Percentiles rank a stretch among this genome's conserved stretches.
Conservation (phyloP, 768 basidiomycete genomes). For the Lactifluus hygrophoroides region DNA sequence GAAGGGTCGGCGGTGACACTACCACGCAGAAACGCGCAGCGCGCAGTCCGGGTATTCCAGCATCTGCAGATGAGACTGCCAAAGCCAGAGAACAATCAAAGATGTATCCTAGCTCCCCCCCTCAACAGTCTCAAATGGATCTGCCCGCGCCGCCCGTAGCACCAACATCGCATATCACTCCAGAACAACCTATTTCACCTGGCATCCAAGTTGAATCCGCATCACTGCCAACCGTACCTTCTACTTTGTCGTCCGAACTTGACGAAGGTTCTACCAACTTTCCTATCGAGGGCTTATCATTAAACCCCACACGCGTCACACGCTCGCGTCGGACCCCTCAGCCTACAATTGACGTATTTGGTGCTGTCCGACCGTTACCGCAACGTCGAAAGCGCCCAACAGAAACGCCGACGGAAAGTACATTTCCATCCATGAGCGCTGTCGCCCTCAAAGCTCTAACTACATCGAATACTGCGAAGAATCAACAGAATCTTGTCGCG, state of each 20-base stretch:
- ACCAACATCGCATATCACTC: background rate
- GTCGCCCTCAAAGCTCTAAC: conserved; percentile 64
- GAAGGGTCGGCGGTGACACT: conserved; percentile 4
- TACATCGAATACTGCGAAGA: conserved; percentile 58
- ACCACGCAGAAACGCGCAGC: background rate
- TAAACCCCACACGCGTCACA: background rate
- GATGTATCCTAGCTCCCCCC: background rate
- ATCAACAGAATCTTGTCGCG: conserved; percentile 53
- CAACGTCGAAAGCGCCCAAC: conserved; percentile 2
- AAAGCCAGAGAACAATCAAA: background rate
- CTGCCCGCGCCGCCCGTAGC: background rate
- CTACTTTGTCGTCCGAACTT: background rate
- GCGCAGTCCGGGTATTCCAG: background rate
- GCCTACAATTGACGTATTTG: conserved; percentile 34
- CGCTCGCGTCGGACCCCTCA: conserved; percentile 18
- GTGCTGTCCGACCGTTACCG: conserved; percentile 10
- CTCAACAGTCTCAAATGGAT: background rate
- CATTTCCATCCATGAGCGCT: conserved; percentile 60
- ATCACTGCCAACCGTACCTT: background rate
- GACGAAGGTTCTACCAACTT: background rate
- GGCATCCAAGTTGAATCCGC: background rate
- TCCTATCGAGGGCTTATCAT: background rate
- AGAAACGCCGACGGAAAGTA: conserved; percentile 25
- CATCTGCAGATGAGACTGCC: background rate
- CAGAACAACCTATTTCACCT: background rate